A percentile compares a stretch with the other conserved stretches of the same genome.
phyloP scores from a whole-genome alignment of 2,329 filamentous ascomycete species.

The Alternaria panax region DNA sequence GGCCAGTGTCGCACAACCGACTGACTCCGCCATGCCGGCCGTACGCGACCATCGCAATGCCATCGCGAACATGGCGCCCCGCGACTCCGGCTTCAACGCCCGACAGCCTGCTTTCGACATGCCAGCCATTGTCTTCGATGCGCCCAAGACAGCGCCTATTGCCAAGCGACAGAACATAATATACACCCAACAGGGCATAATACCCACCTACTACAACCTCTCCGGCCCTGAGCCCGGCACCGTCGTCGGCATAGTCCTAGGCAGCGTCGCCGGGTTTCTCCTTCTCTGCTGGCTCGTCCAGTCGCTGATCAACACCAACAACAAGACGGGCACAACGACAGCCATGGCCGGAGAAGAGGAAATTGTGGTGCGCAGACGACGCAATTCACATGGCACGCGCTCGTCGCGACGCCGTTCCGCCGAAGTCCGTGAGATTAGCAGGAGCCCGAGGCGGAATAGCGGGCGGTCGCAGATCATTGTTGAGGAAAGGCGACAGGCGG shows the following conservation, averaged over 20 bases:
- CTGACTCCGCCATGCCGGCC: constrained; percentile 36
- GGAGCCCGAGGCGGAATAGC: constrained; percentile 44
- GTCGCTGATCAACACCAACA: constrained; percentile 47
- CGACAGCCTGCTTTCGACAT: constrained; percentile 29
- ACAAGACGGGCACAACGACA: constrained; percentile 37
- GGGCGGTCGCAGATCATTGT: constrained; percentile 48
- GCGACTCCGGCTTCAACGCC: constrained; percentile 23
- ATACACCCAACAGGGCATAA: constrained; percentile 51
- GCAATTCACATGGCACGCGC: constrained; percentile 42
- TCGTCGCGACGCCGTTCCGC: constrained; percentile 41
- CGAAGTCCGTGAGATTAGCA: constrained; percentile 50
- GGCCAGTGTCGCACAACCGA: constrained; percentile 17
- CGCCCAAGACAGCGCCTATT: constrained; percentile 20
- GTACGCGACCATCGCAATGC: constrained; percentile 30
- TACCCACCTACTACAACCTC: constrained; percentile 68
- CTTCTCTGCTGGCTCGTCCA: constrained; percentile 61
- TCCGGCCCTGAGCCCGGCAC: constrained; percentile 63
- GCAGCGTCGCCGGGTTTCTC: constrained; percentile 62
- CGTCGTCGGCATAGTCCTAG: constrained; percentile 67
- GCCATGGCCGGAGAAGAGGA: constrained; percentile 62
- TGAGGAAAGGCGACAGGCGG: constrained; percentile 46
- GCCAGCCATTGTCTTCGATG: constrained; percentile 20
- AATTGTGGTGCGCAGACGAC: constrained; percentile 59
- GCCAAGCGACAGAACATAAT: constrained; percentile 30
- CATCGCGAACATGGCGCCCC: constrained; percentile 33